Evolutionary conservation across 2,329 filamentous ascomycete genomes (phyloP).

Genomic region (Arachnopeziza araneosa): DNA sequence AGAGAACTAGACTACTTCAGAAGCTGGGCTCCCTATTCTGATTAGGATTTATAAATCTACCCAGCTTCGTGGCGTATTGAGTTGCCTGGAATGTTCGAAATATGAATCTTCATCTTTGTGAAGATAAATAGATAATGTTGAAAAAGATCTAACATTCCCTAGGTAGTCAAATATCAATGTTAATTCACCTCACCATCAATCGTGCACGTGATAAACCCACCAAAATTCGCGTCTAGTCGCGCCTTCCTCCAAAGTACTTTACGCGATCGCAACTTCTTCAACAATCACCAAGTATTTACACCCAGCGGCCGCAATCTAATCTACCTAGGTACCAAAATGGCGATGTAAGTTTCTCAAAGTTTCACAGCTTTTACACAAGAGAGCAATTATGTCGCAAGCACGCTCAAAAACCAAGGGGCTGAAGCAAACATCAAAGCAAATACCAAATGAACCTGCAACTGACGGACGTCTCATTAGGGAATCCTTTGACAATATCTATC

Average conservation of each 20-base stretch:
- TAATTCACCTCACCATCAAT: too few relatives aligned
- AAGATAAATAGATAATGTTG: too few relatives aligned
- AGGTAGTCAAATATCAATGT: too few relatives aligned
- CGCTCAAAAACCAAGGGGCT: background rate
- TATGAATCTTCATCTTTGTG: too few relatives aligned
- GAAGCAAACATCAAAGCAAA: background rate
- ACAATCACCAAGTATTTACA: background rate
- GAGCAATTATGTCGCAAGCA: background rate
- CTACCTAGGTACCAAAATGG: background rate
- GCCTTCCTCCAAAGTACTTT: background rate
- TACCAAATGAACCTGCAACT: constrained; percentile 3
- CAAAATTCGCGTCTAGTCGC: background rate
- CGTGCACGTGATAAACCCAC: background rate
- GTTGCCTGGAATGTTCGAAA: too few relatives aligned
- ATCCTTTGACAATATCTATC: constrained; percentile 95
- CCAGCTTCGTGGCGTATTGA: too few relatives aligned
- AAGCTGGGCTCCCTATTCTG: too few relatives aligned
- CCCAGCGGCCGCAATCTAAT: background rate
- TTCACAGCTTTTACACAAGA: background rate
- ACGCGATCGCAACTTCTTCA: background rate
- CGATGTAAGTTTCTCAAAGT: background rate
- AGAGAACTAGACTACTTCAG: too few relatives aligned
- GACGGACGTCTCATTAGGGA: constrained; percentile 46
- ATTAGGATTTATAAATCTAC: too few relatives aligned
- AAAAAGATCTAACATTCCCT: background rate